Base-by-base conservation (phyloP, 345 rosid genomes). In the Arabidopsis arenosa region DNA sequence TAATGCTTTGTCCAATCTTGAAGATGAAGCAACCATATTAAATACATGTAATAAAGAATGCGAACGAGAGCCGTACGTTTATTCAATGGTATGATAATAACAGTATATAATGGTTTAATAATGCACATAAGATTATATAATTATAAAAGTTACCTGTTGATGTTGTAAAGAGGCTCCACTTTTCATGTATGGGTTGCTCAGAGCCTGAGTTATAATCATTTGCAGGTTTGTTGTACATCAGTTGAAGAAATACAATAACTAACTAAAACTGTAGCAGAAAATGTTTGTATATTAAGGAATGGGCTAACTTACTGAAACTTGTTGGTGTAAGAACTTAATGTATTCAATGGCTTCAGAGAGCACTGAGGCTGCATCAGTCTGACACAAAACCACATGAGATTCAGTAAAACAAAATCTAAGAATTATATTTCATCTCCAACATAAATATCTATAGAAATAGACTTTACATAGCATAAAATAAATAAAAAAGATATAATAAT, bases 291-390 rank as follows among this genome's bases (percentile, higher is more conserved):
- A 68, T 61, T 56, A 67, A 32, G n/a, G 52, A 53, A 76, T 77
- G 76, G 77, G 49, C 58, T 55, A 69, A 85, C 98, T 85, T 86
- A 96, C 99, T 40, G 77, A 66, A 72, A 96, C 88, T 87, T 96
- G 98, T 33, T 87, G 92, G 82, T 96, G 99, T 79, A 91, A 88
- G 85, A 93, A 96, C 79, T 93, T 93, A 85, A 96, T 93, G 89
- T 93, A 91, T 75, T 89, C 98, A 75, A 96, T 89, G 44, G 93
- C 98, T 84, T 96, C 99, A 68, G 98, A 87, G 36, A 96, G 99
- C 87, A 96, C 99, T 13, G 99, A 96, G 69, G 99, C 99, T 62
- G 99, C 92, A 82, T 96, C 99, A 74, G 99, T 96, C 99, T 96
- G 88, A 66, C 80, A 82, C 70, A 63, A 78, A 48, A 70, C 68